Conservation (phyloP, 371 early-diverging fungal species). For the Massospora cicadina region DNA sequence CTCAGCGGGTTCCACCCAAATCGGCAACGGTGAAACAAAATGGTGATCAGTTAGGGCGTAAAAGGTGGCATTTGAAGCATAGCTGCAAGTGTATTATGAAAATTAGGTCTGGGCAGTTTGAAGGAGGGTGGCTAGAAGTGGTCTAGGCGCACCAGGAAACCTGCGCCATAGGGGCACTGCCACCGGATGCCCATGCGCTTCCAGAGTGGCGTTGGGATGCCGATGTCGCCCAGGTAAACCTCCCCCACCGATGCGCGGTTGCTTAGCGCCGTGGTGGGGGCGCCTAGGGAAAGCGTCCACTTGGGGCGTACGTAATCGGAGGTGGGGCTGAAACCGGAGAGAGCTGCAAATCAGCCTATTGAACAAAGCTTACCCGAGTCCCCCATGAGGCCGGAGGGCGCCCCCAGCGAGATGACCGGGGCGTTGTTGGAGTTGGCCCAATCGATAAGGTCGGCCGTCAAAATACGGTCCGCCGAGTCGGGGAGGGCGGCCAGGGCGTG, state of each 20-base stretch:
- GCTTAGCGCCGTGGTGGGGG: constrained; percentile 43
- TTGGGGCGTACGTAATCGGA: constrained; percentile 16
- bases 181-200: constrained; percentile 34
- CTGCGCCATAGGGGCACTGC: constrained; percentile 48
- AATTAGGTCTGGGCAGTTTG: too few relatives aligned
- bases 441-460: constrained; percentile 35
- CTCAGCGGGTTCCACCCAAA: too few relatives aligned
- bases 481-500: constrained; percentile 33
- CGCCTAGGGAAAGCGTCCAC: constrained; percentile 63
- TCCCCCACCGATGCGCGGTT: constrained; percentile 39
- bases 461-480: constrained; percentile 26
- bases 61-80: too few relatives aligned
- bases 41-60: too few relatives aligned
- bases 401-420: constrained; percentile 45
- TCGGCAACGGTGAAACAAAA: too few relatives aligned
- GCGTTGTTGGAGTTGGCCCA: constrained; percentile 61
- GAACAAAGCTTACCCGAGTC: constrained; percentile 22
- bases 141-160: constrained; percentile 39
- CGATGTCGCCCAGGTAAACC: constrained; percentile 59
- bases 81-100: too few relatives aligned
- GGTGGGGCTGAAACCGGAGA: background rate
- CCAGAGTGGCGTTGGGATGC: constrained; percentile 45
- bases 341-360: background rate
- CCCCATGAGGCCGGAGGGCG: constrained; percentile 50
- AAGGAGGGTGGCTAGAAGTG: background rate